These are phyloP conservation scores for Syncephalastrum monosporum DNA, from an alignment of 371 early-diverging fungal genomes.

Conservation along the genomic window DNA sequence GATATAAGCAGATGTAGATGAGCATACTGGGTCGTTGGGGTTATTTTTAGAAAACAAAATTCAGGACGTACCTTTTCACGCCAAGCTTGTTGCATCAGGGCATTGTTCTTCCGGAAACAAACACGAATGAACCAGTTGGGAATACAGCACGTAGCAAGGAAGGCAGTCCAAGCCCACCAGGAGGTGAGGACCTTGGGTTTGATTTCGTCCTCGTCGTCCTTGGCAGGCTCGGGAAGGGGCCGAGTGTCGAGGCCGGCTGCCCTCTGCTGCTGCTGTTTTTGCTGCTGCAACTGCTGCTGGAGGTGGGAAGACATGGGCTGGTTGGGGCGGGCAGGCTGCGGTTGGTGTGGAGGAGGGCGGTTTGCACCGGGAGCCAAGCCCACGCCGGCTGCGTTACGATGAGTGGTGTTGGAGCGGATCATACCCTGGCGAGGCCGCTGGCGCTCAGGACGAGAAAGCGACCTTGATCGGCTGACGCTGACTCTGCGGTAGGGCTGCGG, in stretches of 20 bases:
- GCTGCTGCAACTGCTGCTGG: conserved; percentile 48
- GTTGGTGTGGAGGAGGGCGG: conserved; percentile 4
- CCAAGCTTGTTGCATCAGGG: conserved; percentile 65
- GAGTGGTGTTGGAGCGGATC: conserved; percentile 45
- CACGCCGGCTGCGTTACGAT: conserved; percentile 11
- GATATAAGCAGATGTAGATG: conserved; percentile 1
- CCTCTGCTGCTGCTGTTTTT: conserved; percentile 37
- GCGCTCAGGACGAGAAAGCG: conserved; percentile 47
- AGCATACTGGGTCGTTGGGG: background rate
- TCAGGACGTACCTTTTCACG: conserved; percentile 57
- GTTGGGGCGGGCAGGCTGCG: conserved; percentile 19
- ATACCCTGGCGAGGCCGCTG: conserved; percentile 47
- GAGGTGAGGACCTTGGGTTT: conserved; percentile 49
- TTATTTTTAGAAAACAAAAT: conserved; percentile 2
- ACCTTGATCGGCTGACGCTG: conserved; percentile 36
- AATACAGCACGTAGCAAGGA: conserved; percentile 55
- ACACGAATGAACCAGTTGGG: conserved; percentile 52
- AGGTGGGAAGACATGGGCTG: conserved; percentile 45
- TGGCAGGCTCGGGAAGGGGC: conserved; percentile 7
- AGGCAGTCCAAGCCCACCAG: conserved; percentile 56
- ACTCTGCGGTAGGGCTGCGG: conserved; percentile 11
- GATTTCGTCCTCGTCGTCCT: conserved; percentile 26
- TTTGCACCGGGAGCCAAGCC: background rate
- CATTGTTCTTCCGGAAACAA: conserved; percentile 42
- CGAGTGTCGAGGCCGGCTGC: conserved; percentile 20